Evolutionary conservation across 805 yeast species (phyloP), one percentile per base, ranked within the genome.

Genomic region (Candida tammaniensis): DNA sequence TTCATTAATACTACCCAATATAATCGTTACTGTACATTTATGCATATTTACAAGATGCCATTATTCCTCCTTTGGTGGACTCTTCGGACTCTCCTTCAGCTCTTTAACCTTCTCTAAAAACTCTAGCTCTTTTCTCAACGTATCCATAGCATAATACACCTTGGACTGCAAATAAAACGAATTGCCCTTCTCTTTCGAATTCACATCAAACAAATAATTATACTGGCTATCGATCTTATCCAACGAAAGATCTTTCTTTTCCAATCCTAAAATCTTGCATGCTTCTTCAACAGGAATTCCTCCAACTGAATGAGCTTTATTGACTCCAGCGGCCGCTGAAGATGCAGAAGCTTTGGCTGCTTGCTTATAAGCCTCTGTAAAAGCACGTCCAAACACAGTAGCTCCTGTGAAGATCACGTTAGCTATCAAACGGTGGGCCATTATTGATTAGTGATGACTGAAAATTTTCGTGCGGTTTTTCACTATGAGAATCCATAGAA

Each of bases 281-380:
- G 97, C 91, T 63, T 93, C 98, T 47, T 85, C 94, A 24, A 87
- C 70, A 5, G 88, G 70, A 30, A 93, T 78, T 23, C 96, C 98
- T 15, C 83, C 82, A 22, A 71, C 73, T 41, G 86, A 78, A 19
- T 75, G 66, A 34, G 75, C 72, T 48, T 63, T 64, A 23, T 64
- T 61, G 7, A 65, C 65, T 7, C 50, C 55, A 26, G 52, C 49
- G 59, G 54, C 68, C 14, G 83, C 69, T 18, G 86, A 76, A 18
- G 86, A 75, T 2, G 91, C 87, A n/a, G 95, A 80, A 35, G 89
- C 89, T 33, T 91, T 86, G 12, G 98, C 96, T 2, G 95, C 95
- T 64, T 93, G 98, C 52, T 82, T 84, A 71, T 91, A 93, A 0
- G 98, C 98, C 58, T 88, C 95, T n/a, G 87, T 74, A 58, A 93